Evolutionary conservation across 805 yeast species (phyloP), one percentile per base, ranked within the genome.

Genomic region (Teunomyces cretensis): DNA sequence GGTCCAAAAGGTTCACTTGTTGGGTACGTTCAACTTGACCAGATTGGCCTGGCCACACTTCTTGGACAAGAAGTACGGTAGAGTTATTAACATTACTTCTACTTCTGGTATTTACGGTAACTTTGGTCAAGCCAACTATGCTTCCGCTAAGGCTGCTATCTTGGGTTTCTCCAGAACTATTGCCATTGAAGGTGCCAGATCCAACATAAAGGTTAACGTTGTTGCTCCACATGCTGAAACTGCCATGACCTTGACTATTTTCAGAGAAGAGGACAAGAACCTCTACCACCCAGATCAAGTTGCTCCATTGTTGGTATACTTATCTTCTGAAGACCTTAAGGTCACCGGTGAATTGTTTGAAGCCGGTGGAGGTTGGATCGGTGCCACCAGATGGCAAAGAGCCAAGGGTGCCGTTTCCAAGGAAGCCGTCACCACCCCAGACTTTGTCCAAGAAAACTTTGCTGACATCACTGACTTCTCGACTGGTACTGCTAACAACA

Each of bases 171-270:
- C 96, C 33, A 83, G 80, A 67, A 85, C 97, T 35, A 67, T 89
- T 51, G 97, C 98, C 24, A 76, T 88, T 53, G 99, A 92, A 72
- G 99, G 99, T 59, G 82, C 82, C 48, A 88, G 80, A 65, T 63
- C 74, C 58, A 81, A 84, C 61, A 89, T 92, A 55, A 74, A 76
- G 58, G 91, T 83, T 46, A 88, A 91, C 62, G 80, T 82, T 30
- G 83, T 90, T 64, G 98, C 99, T 22, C 99, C 99, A 43, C 97
- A 92, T 64, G 98, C 98, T 24, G 97, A 92, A 61, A 92, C 99
- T 36, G 91, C 95, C 46, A 92, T 92, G 99, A 92, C 99, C 24
- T 79, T 81, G 59, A 86, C 96, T 5, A 83, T 92, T 39, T 87
- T 92, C 70, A 79, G 81, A 39, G 84, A 83, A 39, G 82, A 81